Percentiles rank a stretch among this genome's conserved stretches.
Evolutionary conservation across 179 eudicot genomes (phyloP).

Genomic region (Pouteria campechiana): DNA sequence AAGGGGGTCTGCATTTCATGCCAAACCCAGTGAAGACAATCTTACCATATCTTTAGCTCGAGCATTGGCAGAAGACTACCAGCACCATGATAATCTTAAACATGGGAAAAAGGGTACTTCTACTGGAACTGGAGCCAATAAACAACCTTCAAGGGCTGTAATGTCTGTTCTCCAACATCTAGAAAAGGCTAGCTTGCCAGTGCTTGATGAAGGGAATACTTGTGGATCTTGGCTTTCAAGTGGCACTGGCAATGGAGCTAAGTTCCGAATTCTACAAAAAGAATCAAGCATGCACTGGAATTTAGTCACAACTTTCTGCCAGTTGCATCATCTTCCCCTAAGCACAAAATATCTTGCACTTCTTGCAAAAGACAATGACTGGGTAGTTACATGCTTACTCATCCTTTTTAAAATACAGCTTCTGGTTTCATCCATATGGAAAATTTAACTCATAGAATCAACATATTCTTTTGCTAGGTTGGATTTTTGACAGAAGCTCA

Average conservation of each 20-base stretch:
- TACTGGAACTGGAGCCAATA: slow-evolving; percentile 13
- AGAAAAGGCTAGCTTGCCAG: slow-evolving; percentile 75
- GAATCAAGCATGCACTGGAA: slow-evolving; percentile 83
- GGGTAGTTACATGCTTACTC: slow-evolving; percentile 44
- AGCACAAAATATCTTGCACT: slow-evolving; percentile 73
- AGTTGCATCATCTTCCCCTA: slow-evolving; percentile 75
- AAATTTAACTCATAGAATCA: too few species aligned
- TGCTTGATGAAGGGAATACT: slow-evolving; percentile 40
- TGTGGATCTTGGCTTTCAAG: slow-evolving; percentile 86
- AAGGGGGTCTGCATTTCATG: slow-evolving; percentile 38
- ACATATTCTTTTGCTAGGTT: slow-evolving; percentile 38
- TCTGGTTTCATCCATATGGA: too few species aligned
- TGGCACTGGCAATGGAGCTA: slow-evolving; percentile 83
- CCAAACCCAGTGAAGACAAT: slow-evolving; percentile 40
- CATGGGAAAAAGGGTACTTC: slow-evolving; percentile 21
- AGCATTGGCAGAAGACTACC: slow-evolving; percentile 77
- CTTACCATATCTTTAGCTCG: slow-evolving; percentile 81
- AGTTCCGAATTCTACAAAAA: slow-evolving; percentile 79
- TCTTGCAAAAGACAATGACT: slow-evolving; percentile 88
- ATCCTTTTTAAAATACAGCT: too few species aligned
- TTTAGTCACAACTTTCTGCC: slow-evolving; percentile 76
- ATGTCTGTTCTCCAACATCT: slow-evolving; percentile 77
- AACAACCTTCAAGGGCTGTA: slow-evolving; percentile 51
- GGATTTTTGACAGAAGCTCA: slow-evolving; percentile 94
- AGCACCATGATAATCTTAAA: slow-evolving; percentile 35